Percentiles rank a stretch among this genome's conserved stretches.
Conservation (phyloP, 345 rosid genomes). For the Salix udensis region DNA sequence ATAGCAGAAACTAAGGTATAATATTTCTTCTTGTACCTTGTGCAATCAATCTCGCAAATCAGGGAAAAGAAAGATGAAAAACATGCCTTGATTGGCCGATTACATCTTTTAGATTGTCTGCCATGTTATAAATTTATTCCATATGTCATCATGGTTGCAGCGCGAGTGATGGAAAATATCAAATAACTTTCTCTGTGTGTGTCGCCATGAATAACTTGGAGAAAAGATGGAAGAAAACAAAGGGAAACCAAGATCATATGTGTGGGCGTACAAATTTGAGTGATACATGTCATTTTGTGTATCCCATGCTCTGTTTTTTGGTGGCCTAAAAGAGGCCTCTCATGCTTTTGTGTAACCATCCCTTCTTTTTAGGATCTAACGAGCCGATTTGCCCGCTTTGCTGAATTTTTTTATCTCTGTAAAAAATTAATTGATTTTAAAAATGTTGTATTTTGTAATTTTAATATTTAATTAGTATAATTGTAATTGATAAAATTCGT, state of each 20-base stretch:
- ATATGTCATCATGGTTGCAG: background rate
- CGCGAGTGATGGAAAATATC: constrained; percentile 9
- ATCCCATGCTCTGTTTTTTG: constrained; percentile 15
- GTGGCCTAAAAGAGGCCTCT: constrained; percentile 15
- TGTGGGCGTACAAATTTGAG: constrained; percentile 17
- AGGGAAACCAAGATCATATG: background rate
- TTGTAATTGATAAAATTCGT: too few relatives aligned
- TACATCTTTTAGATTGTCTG: background rate
- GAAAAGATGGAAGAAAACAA: background rate
- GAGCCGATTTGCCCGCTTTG: too few relatives aligned
- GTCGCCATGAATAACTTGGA: background rate
- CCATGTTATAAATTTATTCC: background rate
- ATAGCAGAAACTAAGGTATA: constrained; percentile 21
- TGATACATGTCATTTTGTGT: constrained; percentile 16
- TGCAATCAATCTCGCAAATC: background rate
- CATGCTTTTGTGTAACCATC: constrained; percentile 9
- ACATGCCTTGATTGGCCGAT: background rate
- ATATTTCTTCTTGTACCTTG: background rate
- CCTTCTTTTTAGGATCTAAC: background rate
- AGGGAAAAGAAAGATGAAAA: constrained; percentile 1
- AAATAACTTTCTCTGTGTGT: background rate
- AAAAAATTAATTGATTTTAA: too few relatives aligned
- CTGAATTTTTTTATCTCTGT: too few relatives aligned
- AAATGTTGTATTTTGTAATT: too few relatives aligned
- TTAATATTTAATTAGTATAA: too few relatives aligned